phyloP scores from a whole-genome alignment of 169 alveolate species.

The Plasmodium reichenowi region DNA sequence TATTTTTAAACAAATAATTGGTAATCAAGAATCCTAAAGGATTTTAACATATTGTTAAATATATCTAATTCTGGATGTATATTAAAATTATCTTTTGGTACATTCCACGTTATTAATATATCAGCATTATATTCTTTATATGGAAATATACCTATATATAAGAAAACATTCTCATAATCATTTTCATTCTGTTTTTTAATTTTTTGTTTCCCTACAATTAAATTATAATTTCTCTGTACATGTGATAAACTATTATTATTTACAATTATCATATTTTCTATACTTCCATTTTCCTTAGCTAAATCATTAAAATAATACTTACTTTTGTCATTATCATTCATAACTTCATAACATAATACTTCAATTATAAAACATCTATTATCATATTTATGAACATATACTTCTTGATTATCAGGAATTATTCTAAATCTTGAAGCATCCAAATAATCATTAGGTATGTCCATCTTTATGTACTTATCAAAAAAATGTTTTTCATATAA shows the following conservation, averaged over 20 bases:
- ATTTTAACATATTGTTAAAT: slow-evolving; percentile 53
- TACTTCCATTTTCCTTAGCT: slow-evolving; percentile 50
- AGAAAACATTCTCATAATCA: slow-evolving; percentile 16
- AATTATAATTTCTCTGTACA: slow-evolving; percentile 28
- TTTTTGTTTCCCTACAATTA: slow-evolving; percentile 68
- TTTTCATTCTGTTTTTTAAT: slow-evolving; percentile 24
- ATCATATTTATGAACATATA: slow-evolving; percentile 52
- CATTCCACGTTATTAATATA: slow-evolving; percentile 69
- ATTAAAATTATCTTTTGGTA: slow-evolving; percentile 33
- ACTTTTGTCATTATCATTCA: slow-evolving; percentile 44
- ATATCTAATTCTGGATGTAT: slow-evolving; percentile 37
- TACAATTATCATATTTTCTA: slow-evolving; percentile 45
- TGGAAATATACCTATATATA: slow-evolving; percentile 46
- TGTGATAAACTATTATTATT: slow-evolving; percentile 27
- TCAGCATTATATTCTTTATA: slow-evolving; percentile 63
- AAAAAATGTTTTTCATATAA: slow-evolving; percentile 41
- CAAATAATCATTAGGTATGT: slow-evolving; percentile 34
- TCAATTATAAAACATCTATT: slow-evolving; percentile 57
- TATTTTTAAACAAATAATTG: slow-evolving; percentile 19
- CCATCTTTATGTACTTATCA: slow-evolving; percentile 44
- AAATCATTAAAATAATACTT: slow-evolving; percentile 71
- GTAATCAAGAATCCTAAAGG: slow-evolving; percentile 40
- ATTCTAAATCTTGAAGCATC: slow-evolving; percentile 37
- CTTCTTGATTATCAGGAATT: slow-evolving; percentile 77
- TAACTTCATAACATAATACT: slow-evolving; percentile 28